Evolutionary conservation across 805 yeast species (phyloP), one percentile per base, ranked within the genome.

Genomic region (Candida silvicultrix): DNA sequence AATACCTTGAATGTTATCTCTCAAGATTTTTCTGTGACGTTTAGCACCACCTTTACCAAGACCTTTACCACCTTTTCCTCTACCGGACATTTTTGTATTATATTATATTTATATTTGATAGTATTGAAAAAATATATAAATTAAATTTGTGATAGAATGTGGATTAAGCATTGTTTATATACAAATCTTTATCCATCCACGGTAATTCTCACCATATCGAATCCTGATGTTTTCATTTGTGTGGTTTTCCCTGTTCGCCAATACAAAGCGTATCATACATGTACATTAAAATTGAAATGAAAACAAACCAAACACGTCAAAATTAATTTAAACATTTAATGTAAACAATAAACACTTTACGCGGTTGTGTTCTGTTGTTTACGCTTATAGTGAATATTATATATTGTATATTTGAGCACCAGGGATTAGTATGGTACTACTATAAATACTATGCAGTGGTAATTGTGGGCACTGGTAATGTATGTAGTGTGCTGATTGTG

Each of bases 31-130:
- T 84, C 98, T 89, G 89, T 92, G 99, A 77, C 99, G 89, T 85
- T 92, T 92, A 66, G 99, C 99, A 80, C 99, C 99, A 78, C 97
- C 98, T 80, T 94, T 94, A 68, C 99, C 99, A 66, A 94, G 82
- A 78, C 99, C 99, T 87, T 94, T 94, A 70, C 98, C 99, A 70
- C 98, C 98, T 89, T 94, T 92, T 69, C 99, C 99, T 83, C 97
- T 90, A 73, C 98, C 97, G 71, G 97, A 89, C 97, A 89, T 89
- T 68, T 56, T 20, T n/a, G n/a, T n/a, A 20, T 37, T 37, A 37
- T 59, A 44, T 51, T 59, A 44, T 57, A 52, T 55, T 60, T 56
- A 47, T 58, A 52, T 55, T 51, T 50, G 51, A 52, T 41, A 42
- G 19, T 32, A 21, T 38, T 18, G 7, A 35, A 35, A 21, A 11